phyloP scores from a whole-genome alignment of 192 early-diverging fungal species.

The Coemansia sp. region DNA sequence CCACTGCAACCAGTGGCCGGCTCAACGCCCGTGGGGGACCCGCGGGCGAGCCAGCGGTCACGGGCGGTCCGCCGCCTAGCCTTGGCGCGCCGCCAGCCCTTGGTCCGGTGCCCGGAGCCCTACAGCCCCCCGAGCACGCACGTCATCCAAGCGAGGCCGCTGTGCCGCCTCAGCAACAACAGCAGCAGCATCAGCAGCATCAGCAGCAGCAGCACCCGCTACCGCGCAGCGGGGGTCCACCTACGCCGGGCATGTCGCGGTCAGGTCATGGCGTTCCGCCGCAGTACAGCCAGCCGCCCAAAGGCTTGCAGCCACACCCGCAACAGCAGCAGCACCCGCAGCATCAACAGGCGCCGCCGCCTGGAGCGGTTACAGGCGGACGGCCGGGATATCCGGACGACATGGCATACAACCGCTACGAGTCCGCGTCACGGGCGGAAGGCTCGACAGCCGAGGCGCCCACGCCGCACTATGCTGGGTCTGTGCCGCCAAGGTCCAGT shows the following conservation, averaged over 20 bases:
- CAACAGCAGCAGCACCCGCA: conserved; percentile 4
- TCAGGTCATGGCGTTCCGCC: neutral
- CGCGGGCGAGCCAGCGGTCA: conserved; percentile 28
- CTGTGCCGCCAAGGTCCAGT: conserved; percentile 8
- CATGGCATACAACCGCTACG: conserved; percentile 22
- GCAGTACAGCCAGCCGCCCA: neutral
- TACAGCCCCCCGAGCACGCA: conserved; percentile 14
- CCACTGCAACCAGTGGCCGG: conserved; percentile 29
- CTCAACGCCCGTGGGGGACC: conserved; percentile 49
- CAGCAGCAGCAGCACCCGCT: neutral
- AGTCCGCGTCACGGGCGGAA: conserved; percentile 20
- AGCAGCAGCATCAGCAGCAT: neutral
- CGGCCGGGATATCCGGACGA: conserved; percentile 37
- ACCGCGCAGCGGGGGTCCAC: conserved; percentile 6
- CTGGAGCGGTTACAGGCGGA: conserved; percentile 4
- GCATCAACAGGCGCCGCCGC: conserved; percentile 6
- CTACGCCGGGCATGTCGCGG: conserved; percentile 7
- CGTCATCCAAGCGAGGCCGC: conserved; percentile 14
- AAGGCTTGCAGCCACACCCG: neutral
- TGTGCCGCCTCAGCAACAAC: neutral
- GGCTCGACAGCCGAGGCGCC: conserved; percentile 9
- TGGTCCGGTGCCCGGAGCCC: conserved; percentile 21
- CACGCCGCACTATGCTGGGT: conserved; percentile 13
- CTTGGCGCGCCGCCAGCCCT: conserved; percentile 24
- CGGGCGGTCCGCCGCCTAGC: conserved; percentile 31